Base-by-base conservation (phyloP, 202 grass and related monocot genomes). In the Setaria viridis region DNA sequence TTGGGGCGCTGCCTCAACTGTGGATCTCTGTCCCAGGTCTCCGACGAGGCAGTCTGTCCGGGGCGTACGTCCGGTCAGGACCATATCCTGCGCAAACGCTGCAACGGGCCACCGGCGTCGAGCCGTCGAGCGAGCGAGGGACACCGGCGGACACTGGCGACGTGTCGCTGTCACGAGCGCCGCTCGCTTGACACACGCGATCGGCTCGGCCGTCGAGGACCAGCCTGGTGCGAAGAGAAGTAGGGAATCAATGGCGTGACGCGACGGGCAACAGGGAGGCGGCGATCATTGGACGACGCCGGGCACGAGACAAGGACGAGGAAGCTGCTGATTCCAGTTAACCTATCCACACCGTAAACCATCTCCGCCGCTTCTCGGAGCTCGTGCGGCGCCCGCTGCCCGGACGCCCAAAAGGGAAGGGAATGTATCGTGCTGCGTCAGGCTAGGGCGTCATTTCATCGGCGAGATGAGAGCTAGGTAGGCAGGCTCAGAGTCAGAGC, bases 311-410 rank as follows among this genome's bases (percentile, higher is more conserved):
- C 25, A 11, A 56, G 1, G 49, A 74, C 48, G 83, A 49, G 21
- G 12, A 37, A 41, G 76, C 76, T 43, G 55, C 84, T 6, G 49
- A 16, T 86, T 80, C 67, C 68, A 15, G 46, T 39, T 45, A n/a
- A 43, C 62, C 67, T 10, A 30, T 59, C 21, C 35, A 54, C 77
- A 57, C 62, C 67, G 54, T 7, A 20, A 53, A 54, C 45, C 20
- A 86, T 60, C 4, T 29, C 19, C 51, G 14, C 21, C 41, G 14
- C 21, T 6, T 19, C 54, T 79, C 66, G 59, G 19, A 35, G 14
- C 2, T 0, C 29, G 62, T 64, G 62, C 30, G 21, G 69, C 7
- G 5, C 2, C 55, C 29, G 21, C 11, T 48, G 15, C 30, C 15
- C 4, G 15, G 49, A 34, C 19, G 8, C 30, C 32, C 21, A 50